Percentiles rank a stretch among this genome's conserved stretches.
Evolutionary conservation across 139 green algal species (phyloP).

Genomic region (Marvania coccoides): DNA sequence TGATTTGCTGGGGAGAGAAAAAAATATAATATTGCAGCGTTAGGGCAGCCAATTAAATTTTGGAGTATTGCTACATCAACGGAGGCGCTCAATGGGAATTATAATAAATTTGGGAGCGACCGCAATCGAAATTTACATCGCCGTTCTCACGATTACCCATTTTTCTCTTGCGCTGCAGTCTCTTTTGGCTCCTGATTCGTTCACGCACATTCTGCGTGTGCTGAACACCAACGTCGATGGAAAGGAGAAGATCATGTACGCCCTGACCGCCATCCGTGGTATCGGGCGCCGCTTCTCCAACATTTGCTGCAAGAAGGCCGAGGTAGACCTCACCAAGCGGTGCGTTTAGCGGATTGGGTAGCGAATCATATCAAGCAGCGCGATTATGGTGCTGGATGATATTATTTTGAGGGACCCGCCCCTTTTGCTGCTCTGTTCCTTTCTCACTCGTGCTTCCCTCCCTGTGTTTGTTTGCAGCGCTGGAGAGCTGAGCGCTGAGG

Average conservation of each 20-base stretch:
- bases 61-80: too few species aligned
- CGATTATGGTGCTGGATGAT: too few species aligned
- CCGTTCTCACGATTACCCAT: too few species aligned
- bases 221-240: constrained; percentile 99
- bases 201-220: constrained; percentile 99
- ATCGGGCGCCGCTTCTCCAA: constrained; percentile 94
- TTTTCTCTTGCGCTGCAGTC: constrained; percentile 34
- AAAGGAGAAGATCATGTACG: constrained; percentile 96
- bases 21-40: too few species aligned
- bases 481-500: constrained; percentile 89
- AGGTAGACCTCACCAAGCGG: constrained; percentile 92
- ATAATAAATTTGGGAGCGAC: too few species aligned
- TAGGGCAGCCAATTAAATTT: too few species aligned
- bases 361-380: too few species aligned
- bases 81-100: too few species aligned
- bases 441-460: background rate
- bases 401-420: background rate
- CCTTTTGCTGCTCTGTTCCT: background rate
- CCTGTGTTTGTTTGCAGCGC: constrained; percentile 40
- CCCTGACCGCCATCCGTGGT: constrained; percentile 94
- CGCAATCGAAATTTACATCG: too few species aligned
- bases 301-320: constrained; percentile 97
- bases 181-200: constrained; percentile 71
- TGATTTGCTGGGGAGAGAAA: too few species aligned
- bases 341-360: too few species aligned